phyloP scores from a whole-genome alignment of 2,329 filamentous ascomycete genomes.

The Plenodomus lindquistii region DNA sequence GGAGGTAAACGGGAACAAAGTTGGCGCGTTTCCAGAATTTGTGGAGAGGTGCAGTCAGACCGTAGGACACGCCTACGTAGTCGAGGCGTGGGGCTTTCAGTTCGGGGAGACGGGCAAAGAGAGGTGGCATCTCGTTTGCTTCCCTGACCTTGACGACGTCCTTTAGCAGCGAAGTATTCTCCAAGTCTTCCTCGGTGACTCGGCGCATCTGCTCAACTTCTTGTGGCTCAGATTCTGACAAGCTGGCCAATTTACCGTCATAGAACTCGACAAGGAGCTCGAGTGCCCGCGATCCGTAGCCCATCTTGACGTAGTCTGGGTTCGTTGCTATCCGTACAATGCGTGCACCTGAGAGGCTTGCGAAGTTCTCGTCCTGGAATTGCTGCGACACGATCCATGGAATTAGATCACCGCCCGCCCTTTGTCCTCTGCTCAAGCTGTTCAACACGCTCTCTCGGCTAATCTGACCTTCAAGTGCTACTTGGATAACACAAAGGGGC shows the following conservation, averaged over 20 bases:
- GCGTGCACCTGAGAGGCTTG: constrained; percentile 86
- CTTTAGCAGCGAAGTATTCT: constrained; percentile 73
- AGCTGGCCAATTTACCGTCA: constrained; percentile 84
- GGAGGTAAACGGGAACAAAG: constrained; percentile 88
- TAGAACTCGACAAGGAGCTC: constrained; percentile 90
- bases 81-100: constrained; percentile 79
- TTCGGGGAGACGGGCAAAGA: constrained; percentile 88
- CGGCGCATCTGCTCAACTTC: constrained; percentile 68
- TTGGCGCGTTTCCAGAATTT: constrained; percentile 93
- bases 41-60: constrained; percentile 82
- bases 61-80: constrained; percentile 95
- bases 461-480: constrained; percentile 92
- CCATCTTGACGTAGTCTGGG: constrained; percentile 89
- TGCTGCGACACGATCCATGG: constrained; percentile 98
- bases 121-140: constrained; percentile 86
- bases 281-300: constrained; percentile 88
- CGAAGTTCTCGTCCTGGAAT: constrained; percentile 97
- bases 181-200: constrained; percentile 80
- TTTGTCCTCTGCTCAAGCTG: constrained; percentile 83
- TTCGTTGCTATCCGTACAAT: constrained; percentile 95
- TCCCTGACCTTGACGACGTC: constrained; percentile 91
- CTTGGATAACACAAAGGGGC: constrained; percentile 91
- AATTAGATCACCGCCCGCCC: constrained; percentile 90
- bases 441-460: constrained; percentile 91
- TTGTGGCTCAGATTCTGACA: constrained; percentile 71